Conservation (phyloP, 148 eudicot species). For the Cornus kousa region DNA sequence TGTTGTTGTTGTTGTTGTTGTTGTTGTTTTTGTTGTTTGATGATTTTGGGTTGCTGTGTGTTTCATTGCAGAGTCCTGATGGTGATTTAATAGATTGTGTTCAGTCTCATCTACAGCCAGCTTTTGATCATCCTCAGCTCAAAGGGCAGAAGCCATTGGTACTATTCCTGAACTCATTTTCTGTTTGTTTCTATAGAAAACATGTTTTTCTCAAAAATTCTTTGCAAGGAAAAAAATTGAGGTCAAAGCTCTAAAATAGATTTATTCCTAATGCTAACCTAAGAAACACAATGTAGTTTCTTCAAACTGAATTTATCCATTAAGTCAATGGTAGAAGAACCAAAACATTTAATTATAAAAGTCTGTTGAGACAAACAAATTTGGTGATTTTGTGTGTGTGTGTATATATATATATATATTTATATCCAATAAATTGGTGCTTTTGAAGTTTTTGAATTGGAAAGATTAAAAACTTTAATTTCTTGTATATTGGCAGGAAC, state of each 20-base stretch:
- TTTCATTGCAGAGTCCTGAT: conserved; percentile 77
- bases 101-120: conserved; percentile 85
- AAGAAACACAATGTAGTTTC: too few relatives aligned
- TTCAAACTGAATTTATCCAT: too few relatives aligned
- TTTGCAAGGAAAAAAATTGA: background rate
- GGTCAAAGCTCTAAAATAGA: too few relatives aligned
- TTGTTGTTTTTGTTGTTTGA: background rate
- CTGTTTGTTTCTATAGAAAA: conserved; percentile 9
- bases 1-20: background rate
- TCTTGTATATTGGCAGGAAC: conserved; percentile 43
- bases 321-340: too few relatives aligned
- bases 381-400: too few relatives aligned
- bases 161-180: background rate
- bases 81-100: conserved; percentile 95
- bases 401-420: too few relatives aligned
- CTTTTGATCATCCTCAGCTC: conserved; percentile 93
- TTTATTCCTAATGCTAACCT: too few relatives aligned
- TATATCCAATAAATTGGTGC: too few relatives aligned
- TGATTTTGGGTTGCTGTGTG: conserved; percentile 8
- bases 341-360: too few relatives aligned
- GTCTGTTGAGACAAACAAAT: too few relatives aligned
- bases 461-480: background rate
- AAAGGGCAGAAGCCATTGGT: conserved; percentile 88
- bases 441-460: background rate
- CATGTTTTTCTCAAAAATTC: too few relatives aligned